These are phyloP conservation scores for Plenodomus tracheiphilus DNA, from an alignment of 2,329 filamentous ascomycete species.

Conservation along the genomic window DNA sequence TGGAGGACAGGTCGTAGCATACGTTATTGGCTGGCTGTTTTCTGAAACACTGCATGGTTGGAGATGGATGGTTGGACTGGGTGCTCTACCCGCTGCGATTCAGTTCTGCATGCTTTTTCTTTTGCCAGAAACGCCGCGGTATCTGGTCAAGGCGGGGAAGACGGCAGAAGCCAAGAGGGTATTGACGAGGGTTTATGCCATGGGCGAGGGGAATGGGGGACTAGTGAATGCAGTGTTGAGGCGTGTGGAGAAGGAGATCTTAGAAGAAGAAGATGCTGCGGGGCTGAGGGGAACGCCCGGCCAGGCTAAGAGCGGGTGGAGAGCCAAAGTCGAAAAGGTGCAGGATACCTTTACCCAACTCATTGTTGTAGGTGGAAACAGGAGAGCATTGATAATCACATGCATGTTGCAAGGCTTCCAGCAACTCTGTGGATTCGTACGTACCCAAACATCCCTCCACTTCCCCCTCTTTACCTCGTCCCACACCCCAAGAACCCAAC, in stretches of 20 bases:
- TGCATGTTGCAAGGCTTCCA: slow-evolving; percentile 86
- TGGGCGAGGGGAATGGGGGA: slow-evolving; percentile 29
- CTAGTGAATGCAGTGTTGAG: slow-evolving; percentile 65
- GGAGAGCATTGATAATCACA: slow-evolving; percentile 79
- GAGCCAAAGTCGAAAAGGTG: slow-evolving; percentile 52
- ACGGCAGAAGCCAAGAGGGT: slow-evolving; percentile 66
- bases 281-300: slow-evolving; percentile 40
- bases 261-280: slow-evolving; percentile 65
- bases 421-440: slow-evolving; percentile 70
- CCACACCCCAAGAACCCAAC: too few relatives aligned
- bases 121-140: slow-evolving; percentile 88
- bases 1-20: slow-evolving; percentile 85
- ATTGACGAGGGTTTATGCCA: slow-evolving; percentile 65
- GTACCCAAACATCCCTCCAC: slow-evolving; percentile 7
- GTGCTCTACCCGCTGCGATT: slow-evolving; percentile 72
- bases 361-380: slow-evolving; percentile 54
- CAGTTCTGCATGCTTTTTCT: slow-evolving; percentile 70
- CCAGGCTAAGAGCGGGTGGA: slow-evolving; percentile 30
- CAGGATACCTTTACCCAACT: slow-evolving; percentile 58
- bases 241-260: slow-evolving; percentile 73
- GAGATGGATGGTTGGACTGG: slow-evolving; percentile 90
- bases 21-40: slow-evolving; percentile 79
- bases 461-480: too few relatives aligned
- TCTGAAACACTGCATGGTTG: slow-evolving; percentile 64
- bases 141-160: slow-evolving; percentile 71